A percentile compares a stretch with the other conserved stretches of the same genome.
Conservation (phyloP, 2,329 filamentous ascomycete genomes). For the Cladophialophora psammophila region DNA sequence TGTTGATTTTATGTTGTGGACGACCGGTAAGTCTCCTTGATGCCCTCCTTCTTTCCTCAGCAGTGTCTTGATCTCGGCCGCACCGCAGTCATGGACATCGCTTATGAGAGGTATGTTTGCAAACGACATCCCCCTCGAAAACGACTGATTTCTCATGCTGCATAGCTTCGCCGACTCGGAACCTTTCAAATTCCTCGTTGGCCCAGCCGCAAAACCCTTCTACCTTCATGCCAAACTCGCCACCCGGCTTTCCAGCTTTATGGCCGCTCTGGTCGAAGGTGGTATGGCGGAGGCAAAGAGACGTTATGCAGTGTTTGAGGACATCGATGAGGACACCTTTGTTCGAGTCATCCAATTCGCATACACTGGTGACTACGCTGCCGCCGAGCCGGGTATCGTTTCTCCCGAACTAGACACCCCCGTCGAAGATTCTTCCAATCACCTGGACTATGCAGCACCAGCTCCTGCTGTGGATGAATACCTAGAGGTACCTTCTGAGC, state of each 20-base stretch:
- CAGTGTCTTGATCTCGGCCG: neutral
- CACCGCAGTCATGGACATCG: constrained; percentile 20
- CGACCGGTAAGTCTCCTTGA: neutral
- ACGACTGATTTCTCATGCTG: constrained; percentile 5
- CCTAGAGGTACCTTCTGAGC: neutral
- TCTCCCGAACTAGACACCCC: neutral
- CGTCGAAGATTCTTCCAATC: neutral
- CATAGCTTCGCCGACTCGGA: constrained; percentile 36
- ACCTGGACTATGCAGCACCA: neutral
- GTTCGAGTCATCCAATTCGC: constrained; percentile 37
- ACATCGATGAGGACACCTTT: constrained; percentile 39
- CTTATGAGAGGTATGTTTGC: constrained; percentile 21
- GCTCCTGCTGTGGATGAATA: neutral
- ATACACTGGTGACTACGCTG: constrained; percentile 39
- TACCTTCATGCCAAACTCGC: constrained; percentile 38
- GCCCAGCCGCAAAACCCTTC: constrained; percentile 28
- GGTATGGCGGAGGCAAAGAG: constrained; percentile 34
- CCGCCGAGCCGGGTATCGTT: constrained; percentile 12
- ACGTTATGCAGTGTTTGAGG: constrained; percentile 24
- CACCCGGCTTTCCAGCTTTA: constrained; percentile 29
- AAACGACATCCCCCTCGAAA: neutral
- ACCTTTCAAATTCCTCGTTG: constrained; percentile 37
- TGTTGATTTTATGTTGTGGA: neutral
- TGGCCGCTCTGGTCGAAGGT: constrained; percentile 34
- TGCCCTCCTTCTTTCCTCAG: neutral